A percentile compares a stretch with the other conserved stretches of the same genome.
These are phyloP conservation scores for Yarrowia sp. DNA, from an alignment of 805 yeast genomes.

Conservation along the genomic window DNA sequence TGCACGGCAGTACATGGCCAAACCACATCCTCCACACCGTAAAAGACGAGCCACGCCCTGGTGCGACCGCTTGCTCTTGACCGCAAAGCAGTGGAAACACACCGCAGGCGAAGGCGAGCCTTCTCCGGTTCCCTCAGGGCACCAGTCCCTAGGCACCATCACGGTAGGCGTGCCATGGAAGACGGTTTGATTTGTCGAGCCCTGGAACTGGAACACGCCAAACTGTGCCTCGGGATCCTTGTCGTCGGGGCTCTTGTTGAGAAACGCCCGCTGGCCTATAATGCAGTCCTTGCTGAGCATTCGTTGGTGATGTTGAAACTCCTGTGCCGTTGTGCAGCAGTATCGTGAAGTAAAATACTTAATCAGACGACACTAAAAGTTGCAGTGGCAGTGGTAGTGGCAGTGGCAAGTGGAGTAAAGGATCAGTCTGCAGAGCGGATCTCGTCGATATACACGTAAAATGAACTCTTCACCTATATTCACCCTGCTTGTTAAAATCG, in stretches of 20 bases:
- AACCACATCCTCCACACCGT: constrained; percentile 25
- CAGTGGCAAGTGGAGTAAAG: too few species aligned
- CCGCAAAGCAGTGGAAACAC: constrained; percentile 21
- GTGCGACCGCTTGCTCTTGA: constrained; percentile 19
- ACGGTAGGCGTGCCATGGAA: constrained; percentile 8
- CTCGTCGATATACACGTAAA: too few species aligned
- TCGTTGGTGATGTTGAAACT: background rate
- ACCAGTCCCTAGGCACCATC: constrained; percentile 19
- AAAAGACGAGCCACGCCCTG: constrained; percentile 18
- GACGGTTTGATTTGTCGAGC: background rate
- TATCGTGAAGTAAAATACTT: background rate
- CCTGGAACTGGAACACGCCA: constrained; percentile 16
- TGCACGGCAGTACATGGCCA: constrained; percentile 23
- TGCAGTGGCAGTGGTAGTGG: too few species aligned
- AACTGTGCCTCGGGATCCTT: constrained; percentile 12
- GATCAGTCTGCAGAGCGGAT: too few species aligned
- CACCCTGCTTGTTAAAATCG: too few species aligned
- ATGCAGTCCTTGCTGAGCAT: constrained; percentile 22
- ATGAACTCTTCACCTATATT: too few species aligned
- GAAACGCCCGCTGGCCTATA: constrained; percentile 18
- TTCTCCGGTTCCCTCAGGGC: constrained; percentile 16
- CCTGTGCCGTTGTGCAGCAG: background rate
- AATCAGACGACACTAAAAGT: too few species aligned
- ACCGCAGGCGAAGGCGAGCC: constrained; percentile 15
- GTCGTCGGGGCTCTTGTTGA: background rate